phyloP scores from a whole-genome alignment of 192 early-diverging fungal species.

The Neocallimastix lanati region DNA sequence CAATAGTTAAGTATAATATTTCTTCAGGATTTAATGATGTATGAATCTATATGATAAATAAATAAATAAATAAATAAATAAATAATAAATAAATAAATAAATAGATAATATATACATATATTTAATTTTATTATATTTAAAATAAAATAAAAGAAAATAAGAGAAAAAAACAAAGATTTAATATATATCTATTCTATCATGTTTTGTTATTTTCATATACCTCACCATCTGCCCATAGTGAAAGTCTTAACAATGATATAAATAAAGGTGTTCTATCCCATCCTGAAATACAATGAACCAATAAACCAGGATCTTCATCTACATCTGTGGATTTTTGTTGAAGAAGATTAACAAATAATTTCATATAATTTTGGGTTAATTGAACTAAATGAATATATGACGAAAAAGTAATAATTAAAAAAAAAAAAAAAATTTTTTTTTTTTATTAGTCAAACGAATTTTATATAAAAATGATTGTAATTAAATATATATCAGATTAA shows the following conservation, averaged over 20 bases:
- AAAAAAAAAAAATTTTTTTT: too few relatives aligned
- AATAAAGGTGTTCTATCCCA: not conserved
- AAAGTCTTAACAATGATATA: not conserved
- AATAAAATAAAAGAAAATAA: too few relatives aligned
- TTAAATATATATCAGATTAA: too few relatives aligned
- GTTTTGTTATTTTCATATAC: not conserved
- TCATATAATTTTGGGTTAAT: not conserved
- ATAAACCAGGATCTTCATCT: not conserved
- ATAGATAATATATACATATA: too few relatives aligned
- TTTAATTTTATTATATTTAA: too few relatives aligned
- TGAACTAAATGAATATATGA: not conserved
- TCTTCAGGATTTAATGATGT: not conserved
- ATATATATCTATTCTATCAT: too few relatives aligned
- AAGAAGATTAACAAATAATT: not conserved
- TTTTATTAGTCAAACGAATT: too few relatives aligned
- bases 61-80: too few relatives aligned
- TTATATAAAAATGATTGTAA: too few relatives aligned
- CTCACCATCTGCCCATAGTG: not conserved
- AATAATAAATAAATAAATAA: too few relatives aligned
- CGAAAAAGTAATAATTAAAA: too few relatives aligned
- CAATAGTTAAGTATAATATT: not conserved
- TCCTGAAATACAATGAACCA: not conserved
- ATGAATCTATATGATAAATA: not conserved
- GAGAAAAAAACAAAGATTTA: too few relatives aligned
- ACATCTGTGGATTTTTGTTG: not conserved